Percentiles rank a stretch among this genome's conserved stretches.
phyloP scores from a whole-genome alignment of 352 stramenopile genomes.

The Phytopythium vexans region DNA sequence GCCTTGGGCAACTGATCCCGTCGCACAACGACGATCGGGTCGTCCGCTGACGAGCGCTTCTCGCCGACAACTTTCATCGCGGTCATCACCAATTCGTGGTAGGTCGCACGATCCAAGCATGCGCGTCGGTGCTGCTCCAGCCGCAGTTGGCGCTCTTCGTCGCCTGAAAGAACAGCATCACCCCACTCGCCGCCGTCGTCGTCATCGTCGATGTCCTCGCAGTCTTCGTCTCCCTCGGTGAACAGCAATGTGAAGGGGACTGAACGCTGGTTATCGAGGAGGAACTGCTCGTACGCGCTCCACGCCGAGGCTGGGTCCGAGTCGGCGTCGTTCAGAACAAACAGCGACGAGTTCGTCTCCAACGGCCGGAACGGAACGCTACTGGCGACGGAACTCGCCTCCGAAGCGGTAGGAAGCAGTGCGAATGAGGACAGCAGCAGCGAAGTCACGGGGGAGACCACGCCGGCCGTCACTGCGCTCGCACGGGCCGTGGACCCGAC shows the following conservation, averaged over 20 bases:
- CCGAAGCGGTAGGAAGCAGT: no score
- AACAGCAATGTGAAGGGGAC: slow-evolving; percentile 26
- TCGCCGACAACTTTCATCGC: slow-evolving; percentile 12
- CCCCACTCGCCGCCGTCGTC: slow-evolving; percentile 11
- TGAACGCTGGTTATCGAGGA: slow-evolving; percentile 17
- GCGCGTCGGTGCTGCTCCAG: neutral
- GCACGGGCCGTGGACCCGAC: no score
- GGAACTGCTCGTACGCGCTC: slow-evolving; percentile 28
- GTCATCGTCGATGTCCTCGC: neutral
- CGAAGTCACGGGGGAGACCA: no score
- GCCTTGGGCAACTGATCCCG: slow-evolving; percentile 16
- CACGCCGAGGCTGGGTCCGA: slow-evolving; percentile 6
- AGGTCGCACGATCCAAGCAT: slow-evolving; percentile 7
- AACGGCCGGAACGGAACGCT: slow-evolving; percentile 1
- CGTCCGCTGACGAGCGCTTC: slow-evolving; percentile 14
- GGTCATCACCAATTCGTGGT: slow-evolving; percentile 18
- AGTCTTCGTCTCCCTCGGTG: neutral
- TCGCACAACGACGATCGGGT: slow-evolving; percentile 25
- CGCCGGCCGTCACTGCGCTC: no score
- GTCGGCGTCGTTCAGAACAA: slow-evolving; percentile 3
- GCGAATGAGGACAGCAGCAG: no score
- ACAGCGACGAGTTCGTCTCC: slow-evolving; percentile 6
- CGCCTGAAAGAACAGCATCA: neutral
- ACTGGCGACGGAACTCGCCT: no score
- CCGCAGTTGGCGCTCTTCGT: neutral